These are phyloP conservation scores for Hyaloperonospora arabidopsidis DNA, from an alignment of 352 stramenopile genomes.

Conservation along the genomic window DNA sequence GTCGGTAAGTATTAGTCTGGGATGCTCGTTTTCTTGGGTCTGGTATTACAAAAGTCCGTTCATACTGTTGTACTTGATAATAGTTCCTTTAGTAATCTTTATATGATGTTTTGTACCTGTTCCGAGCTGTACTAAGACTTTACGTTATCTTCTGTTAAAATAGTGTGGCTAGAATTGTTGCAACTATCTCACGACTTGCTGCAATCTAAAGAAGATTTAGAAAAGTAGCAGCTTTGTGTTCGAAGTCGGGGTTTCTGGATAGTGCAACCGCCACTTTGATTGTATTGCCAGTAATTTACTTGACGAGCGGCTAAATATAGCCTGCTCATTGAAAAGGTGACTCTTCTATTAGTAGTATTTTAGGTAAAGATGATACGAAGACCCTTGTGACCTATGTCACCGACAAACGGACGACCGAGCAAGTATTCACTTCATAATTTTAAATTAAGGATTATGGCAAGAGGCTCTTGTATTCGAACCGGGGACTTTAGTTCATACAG, in stretches of 20 bases:
- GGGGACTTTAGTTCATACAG: slow-evolving; percentile 10
- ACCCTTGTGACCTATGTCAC: neutral
- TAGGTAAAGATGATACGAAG: neutral
- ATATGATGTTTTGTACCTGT: too few species aligned
- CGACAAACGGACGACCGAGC: neutral
- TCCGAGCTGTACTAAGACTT: neutral
- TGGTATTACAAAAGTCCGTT: slow-evolving; percentile 7
- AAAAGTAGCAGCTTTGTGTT: slow-evolving; percentile 4
- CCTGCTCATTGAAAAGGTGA: slow-evolving; percentile 9
- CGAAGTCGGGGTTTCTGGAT: neutral
- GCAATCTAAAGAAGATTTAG: neutral
- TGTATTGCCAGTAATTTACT: slow-evolving; percentile 7
- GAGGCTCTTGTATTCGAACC: slow-evolving; percentile 2
- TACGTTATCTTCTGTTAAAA: neutral
- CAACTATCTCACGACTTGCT: slow-evolving; percentile 5
- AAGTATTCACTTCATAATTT: neutral
- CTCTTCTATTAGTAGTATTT: too few species aligned
- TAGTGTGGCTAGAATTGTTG: neutral
- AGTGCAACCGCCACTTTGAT: neutral
- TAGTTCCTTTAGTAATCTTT: too few species aligned
- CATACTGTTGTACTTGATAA: neutral
- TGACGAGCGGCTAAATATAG: slow-evolving; percentile 10
- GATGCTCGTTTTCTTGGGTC: slow-evolving; percentile 2
- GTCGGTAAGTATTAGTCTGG: slow-evolving; percentile 5
- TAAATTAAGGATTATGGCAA: neutral